Evolutionary conservation across 176 grass and related monocot genomes (phyloP).

Genomic region (Juncus effusus): DNA sequence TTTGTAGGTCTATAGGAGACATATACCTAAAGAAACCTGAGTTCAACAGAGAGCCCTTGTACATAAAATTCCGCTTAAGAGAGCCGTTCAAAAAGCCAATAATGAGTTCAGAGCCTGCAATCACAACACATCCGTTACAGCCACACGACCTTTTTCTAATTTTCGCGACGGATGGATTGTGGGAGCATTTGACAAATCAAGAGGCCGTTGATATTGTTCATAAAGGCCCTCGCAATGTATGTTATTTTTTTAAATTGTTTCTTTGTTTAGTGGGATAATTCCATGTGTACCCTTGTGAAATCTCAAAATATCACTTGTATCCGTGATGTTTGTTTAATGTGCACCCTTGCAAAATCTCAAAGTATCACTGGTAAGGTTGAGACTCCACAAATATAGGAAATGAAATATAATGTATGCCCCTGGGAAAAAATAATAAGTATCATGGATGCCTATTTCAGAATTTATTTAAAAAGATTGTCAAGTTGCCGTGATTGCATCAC

Average conservation of each 20-base stretch:
- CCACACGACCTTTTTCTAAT: constrained; percentile 83
- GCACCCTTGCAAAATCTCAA: no score
- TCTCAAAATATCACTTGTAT: no score
- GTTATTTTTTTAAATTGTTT: constrained; percentile 11
- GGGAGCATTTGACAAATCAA: constrained; percentile 93
- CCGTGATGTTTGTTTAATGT: no score
- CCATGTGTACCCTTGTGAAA: no score
- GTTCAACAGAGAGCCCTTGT: constrained; percentile 78
- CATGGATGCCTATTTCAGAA: no score
- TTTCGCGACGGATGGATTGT: constrained; percentile 95
- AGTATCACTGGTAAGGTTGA: no score
- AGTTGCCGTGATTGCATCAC: no score
- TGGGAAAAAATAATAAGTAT: no score
- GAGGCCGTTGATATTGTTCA: constrained; percentile 93
- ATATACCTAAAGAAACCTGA: constrained; percentile 79
- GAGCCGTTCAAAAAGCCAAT: constrained; percentile 77
- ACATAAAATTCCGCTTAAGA: constrained; percentile 67
- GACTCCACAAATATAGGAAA: no score
- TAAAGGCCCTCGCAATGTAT: constrained; percentile 50
- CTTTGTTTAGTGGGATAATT: no score
- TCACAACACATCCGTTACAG: constrained; percentile 54
- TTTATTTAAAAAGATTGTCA: no score
- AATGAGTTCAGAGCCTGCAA: constrained; percentile 78
- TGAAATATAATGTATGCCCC: no score
- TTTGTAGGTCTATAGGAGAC: constrained; percentile 88